These are phyloP conservation scores for Nannizziopsis barbatae DNA, from an alignment of 2,329 filamentous ascomycete species.

Conservation along the genomic window DNA sequence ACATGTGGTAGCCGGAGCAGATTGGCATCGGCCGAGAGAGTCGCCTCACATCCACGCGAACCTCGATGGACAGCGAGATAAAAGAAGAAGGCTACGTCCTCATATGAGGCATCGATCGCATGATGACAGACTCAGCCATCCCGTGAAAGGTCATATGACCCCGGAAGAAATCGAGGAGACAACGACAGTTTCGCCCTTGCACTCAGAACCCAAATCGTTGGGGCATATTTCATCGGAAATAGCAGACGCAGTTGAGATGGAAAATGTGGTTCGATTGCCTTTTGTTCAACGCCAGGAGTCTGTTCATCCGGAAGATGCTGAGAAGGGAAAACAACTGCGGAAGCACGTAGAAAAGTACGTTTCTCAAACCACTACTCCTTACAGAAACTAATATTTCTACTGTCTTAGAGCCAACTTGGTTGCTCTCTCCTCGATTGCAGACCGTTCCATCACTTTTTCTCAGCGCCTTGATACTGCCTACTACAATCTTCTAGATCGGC, in stretches of 20 bases:
- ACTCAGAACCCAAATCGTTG: background rate
- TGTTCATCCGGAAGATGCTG: conserved; percentile 28
- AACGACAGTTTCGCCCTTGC: background rate
- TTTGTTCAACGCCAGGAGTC: conserved; percentile 21
- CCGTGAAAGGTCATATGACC: background rate
- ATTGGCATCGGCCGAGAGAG: background rate
- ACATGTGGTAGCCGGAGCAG: conserved; percentile 1
- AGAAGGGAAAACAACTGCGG: conserved; percentile 49
- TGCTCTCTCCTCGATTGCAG: conserved; percentile 28
- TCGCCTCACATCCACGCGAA: conserved; percentile 3
- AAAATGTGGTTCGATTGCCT: conserved; percentile 12
- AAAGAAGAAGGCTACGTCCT: conserved; percentile 4
- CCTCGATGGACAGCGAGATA: background rate
- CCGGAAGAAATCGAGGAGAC: background rate
- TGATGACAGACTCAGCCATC: conserved; percentile 1
- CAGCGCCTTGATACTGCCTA: conserved; percentile 39
- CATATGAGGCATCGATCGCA: conserved; percentile 7
- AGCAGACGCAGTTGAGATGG: conserved; percentile 9
- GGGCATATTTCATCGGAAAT: background rate
- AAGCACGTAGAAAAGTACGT: conserved; percentile 65
- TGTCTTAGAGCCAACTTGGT: conserved; percentile 19
- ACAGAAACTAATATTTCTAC: background rate
- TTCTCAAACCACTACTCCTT: background rate
- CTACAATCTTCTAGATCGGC: conserved; percentile 38
- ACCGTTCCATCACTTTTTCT: conserved; percentile 34